phyloP scores from a whole-genome alignment of 2,329 filamentous ascomycete species.

The Botrytis byssoidea region DNA sequence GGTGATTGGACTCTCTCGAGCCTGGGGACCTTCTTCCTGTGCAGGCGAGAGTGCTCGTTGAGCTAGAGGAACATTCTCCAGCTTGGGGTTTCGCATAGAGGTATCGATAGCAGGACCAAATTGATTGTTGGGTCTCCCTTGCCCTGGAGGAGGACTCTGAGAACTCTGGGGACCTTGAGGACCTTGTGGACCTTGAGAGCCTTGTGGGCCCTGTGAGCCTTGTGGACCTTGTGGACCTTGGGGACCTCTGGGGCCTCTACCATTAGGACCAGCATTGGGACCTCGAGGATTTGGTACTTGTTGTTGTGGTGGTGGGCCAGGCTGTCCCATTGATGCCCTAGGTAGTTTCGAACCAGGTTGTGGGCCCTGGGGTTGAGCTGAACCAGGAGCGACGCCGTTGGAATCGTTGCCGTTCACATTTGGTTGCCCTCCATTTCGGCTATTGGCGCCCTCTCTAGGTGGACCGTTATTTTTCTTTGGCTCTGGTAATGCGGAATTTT shows the following conservation, averaged over 20 bases:
- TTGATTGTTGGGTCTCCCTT: conserved; percentile 33
- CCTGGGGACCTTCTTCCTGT: conserved; percentile 43
- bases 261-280: conserved; percentile 20
- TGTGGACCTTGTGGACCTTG: conserved; percentile 17
- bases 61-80: conserved; percentile 49
- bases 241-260: conserved; percentile 16
- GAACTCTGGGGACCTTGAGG: conserved; percentile 19
- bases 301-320: conserved; percentile 63
- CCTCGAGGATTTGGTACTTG: conserved; percentile 56
- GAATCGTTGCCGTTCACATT: conserved; percentile 42
- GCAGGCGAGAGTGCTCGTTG: conserved; percentile 38
- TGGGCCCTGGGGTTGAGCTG: conserved; percentile 41
- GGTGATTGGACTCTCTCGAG: conserved; percentile 50
- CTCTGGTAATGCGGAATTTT: conserved; percentile 41
- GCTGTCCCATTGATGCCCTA: conserved; percentile 56
- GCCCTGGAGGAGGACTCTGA: conserved; percentile 18
- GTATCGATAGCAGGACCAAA: conserved; percentile 38
- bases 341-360: conserved; percentile 55
- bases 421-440: conserved; percentile 39
- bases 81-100: conserved; percentile 40
- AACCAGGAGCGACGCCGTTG: conserved; percentile 37
- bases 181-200: neutral
- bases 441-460: conserved; percentile 45
- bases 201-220: neutral
- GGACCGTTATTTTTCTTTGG: conserved; percentile 48